Evolutionary conservation across 768 basidiomycete species (phyloP).

Genomic region (Leccinum pellstonianum): DNA sequence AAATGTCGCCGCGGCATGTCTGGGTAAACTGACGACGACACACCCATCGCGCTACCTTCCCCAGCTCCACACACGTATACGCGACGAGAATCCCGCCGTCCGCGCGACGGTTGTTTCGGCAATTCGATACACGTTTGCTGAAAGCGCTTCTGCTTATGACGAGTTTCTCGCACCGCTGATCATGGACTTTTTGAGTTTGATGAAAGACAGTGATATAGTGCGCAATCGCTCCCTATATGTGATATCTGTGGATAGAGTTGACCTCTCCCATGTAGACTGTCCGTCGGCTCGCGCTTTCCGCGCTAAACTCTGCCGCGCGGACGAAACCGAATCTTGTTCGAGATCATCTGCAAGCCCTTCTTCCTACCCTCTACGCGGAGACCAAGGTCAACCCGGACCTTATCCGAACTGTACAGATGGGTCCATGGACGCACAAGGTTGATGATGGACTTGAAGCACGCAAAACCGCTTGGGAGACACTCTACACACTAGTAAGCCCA

Average conservation of each 20-base stretch:
- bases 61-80: slow-evolving; percentile 82
- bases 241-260: neutral
- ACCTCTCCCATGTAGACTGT: slow-evolving; percentile 60
- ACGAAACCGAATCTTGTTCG: slow-evolving; percentile 91
- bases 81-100: slow-evolving; percentile 64
- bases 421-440: slow-evolving; percentile 94
- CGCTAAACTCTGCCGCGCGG: slow-evolving; percentile 92
- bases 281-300: slow-evolving; percentile 83
- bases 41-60: slow-evolving; percentile 90
- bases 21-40: slow-evolving; percentile 92
- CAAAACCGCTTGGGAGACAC: slow-evolving; percentile 96
- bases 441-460: slow-evolving; percentile 96
- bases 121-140: slow-evolving; percentile 87
- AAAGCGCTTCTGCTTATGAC: slow-evolving; percentile 82
- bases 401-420: slow-evolving; percentile 93
- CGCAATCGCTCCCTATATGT: slow-evolving; percentile 21
- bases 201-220: slow-evolving; percentile 87
- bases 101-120: slow-evolving; percentile 91
- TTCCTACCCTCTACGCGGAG: slow-evolving; percentile 85
- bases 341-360: slow-evolving; percentile 71
- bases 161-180: slow-evolving; percentile 86
- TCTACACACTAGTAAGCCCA: slow-evolving; percentile 82
- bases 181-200: slow-evolving; percentile 86
- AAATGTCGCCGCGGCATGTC: slow-evolving; percentile 94
- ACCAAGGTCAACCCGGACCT: slow-evolving; percentile 76